A percentile compares a stretch with the other conserved stretches of the same genome.
Evolutionary conservation across 176 grass and related monocot genomes (phyloP).

Genomic region (Zea mays): Zm-B73-REFERENCE-NAM-5.0 NC_050098.1:115814001-115814500

Average conservation of each 20-base stretch:
- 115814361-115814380: not conserved
- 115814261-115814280: too few species aligned
- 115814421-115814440: not conserved
- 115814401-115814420: not conserved
- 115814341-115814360: not conserved
- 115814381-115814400: too few species aligned
- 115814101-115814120: too few species aligned
- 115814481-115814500: constrained; percentile 3
- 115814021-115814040: not conserved
- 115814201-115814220: too few species aligned
- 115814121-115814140: too few species aligned
- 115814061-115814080: too few species aligned
- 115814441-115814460: not conserved
- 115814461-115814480: constrained; percentile 13
- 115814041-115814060: not conserved
- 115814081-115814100: too few species aligned
- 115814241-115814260: too few species aligned
- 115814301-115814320: not conserved
- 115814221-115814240: too few species aligned
- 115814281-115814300: not conserved
- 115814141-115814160: too few species aligned
- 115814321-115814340: not conserved
- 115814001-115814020: not conserved
- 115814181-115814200: too few species aligned
- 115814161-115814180: too few species aligned